phyloP scores from a whole-genome alignment of 2,329 filamentous ascomycete genomes.

The Aspergillus ruber region DNA sequence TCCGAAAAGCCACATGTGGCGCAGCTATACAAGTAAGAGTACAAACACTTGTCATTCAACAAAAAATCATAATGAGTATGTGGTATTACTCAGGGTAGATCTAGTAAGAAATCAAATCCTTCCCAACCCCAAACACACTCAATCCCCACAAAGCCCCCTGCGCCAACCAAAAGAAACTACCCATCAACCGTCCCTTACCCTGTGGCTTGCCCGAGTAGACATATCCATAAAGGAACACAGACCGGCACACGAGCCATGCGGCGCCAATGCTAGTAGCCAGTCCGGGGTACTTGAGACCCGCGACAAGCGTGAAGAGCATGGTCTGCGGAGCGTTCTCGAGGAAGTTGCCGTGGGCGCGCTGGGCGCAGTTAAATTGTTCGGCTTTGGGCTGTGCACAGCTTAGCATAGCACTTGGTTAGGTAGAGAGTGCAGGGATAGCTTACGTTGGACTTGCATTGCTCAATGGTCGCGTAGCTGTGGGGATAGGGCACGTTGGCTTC shows the following conservation, averaged over 20 bases:
- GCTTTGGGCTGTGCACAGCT: slow-evolving; percentile 28
- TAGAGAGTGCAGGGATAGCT: slow-evolving; percentile 21
- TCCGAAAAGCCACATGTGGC: too few relatives aligned
- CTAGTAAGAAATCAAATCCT: slow-evolving; percentile 22
- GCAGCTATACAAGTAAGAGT: too few relatives aligned
- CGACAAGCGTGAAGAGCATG: slow-evolving; percentile 47
- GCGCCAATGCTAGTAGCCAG: slow-evolving; percentile 41
- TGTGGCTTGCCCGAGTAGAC: slow-evolving; percentile 34
- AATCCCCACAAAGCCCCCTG: slow-evolving; percentile 37
- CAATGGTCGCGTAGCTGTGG: slow-evolving; percentile 51
- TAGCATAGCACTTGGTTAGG: not conserved
- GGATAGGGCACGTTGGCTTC: slow-evolving; percentile 52
- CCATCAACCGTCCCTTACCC: slow-evolving; percentile 32
- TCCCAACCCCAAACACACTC: slow-evolving; percentile 31
- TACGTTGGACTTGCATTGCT: slow-evolving; percentile 46
- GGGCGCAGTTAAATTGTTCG: slow-evolving; percentile 48
- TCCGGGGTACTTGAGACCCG: slow-evolving; percentile 49
- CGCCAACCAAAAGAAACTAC: slow-evolving; percentile 32
- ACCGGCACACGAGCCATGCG: slow-evolving; percentile 46
- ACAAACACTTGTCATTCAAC: too few relatives aligned
- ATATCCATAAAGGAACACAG: slow-evolving; percentile 46
- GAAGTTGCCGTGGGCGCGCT: slow-evolving; percentile 54
- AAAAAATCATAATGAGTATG: too few relatives aligned
- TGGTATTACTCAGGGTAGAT: not conserved
- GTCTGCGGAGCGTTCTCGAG: slow-evolving; percentile 52